Base-by-base conservation (phyloP, 2,329 filamentous ascomycete species). In the Pseudopyricularia javanii region DNA sequence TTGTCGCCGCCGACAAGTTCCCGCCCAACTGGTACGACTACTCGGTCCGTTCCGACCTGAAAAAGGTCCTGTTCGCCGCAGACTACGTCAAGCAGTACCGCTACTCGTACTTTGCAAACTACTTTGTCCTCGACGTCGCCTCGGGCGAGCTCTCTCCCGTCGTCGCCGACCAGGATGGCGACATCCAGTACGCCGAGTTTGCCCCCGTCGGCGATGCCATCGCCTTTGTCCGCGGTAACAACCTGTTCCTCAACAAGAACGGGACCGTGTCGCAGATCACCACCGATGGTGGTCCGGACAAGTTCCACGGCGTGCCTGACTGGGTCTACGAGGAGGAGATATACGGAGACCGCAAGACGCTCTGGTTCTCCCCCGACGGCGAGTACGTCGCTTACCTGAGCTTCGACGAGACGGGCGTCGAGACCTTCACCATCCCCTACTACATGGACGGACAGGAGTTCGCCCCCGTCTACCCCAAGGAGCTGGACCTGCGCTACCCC, bases 291-390 rank as follows among this genome's bases (percentile, higher is more conserved):
- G 88, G 91, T 0, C 74, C 82, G 0, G 83, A 97, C 60, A 81
- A 93, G 55, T 98, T 98, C 68, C 96, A 98, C 61, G 93, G 94
- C 20, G 82, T 96, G 17, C 93, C 93, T 1, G 94, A 98, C 66
- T 98, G 93, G 93, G 93, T 97, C 0, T 95, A 94, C 63, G 89
- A 95, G 64, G 76, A 79, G 58, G 89, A 95, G 66, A 88, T 95
- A 3, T 88, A 97, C 56, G 68, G 74, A 15, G 85, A 80, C 2
- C 86, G 88, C 59, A 88, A 80, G 56, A 93, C 88, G 6, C 94
- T 91, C 1, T 98, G 94, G 93, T 98, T 91, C 91, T 91, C 89
- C 33, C 78, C 84, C 33, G 88, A 94, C 64, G 93, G 91, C 50
- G 85, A 89, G 61, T 95, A 87, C 64, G 70, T 98, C 54, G 89